phyloP scores from a whole-genome alignment of 2,329 filamentous ascomycete species.

The Calonectria fujianensis region DNA sequence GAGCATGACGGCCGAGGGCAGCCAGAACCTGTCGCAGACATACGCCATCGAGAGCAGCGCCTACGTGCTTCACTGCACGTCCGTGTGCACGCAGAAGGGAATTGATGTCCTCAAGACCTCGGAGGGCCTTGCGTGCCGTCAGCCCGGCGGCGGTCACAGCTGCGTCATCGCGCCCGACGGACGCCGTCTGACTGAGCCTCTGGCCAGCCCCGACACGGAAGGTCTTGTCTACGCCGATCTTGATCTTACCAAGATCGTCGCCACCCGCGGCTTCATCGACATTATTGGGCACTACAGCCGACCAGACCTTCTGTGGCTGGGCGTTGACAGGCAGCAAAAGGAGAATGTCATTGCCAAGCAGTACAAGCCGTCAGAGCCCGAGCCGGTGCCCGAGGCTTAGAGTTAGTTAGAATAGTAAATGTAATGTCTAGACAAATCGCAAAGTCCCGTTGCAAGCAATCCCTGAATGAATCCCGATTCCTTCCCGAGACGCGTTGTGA shows the following conservation, averaged over 20 bases:
- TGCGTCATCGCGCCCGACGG: slow-evolving; percentile 52
- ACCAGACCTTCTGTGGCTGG: slow-evolving; percentile 64
- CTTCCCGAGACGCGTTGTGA: not conserved
- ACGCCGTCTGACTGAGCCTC: slow-evolving; percentile 41
- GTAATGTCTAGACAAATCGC: not conserved
- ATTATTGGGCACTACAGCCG: slow-evolving; percentile 59
- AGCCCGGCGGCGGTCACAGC: slow-evolving; percentile 50
- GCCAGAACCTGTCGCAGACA: slow-evolving; percentile 67
- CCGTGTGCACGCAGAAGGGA: slow-evolving; percentile 63
- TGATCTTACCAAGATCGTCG: slow-evolving; percentile 65
- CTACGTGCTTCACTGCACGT: slow-evolving; percentile 67
- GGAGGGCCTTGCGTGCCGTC: slow-evolving; percentile 55
- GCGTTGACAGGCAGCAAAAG: slow-evolving; percentile 48
- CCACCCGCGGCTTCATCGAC: slow-evolving; percentile 63
- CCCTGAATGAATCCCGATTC: not conserved
- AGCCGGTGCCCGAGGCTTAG: slow-evolving; percentile 19
- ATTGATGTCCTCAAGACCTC: slow-evolving; percentile 64
- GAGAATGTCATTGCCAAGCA: slow-evolving; percentile 42
- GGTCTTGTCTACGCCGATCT: slow-evolving; percentile 71
- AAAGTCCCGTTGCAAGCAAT: not conserved
- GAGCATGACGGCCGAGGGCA: slow-evolving; percentile 60
- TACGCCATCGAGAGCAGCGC: slow-evolving; percentile 75
- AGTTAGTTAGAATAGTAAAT: slow-evolving; percentile 13
- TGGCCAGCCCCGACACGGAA: slow-evolving; percentile 57
- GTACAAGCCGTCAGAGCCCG: slow-evolving; percentile 29